phyloP scores from a whole-genome alignment of 2,329 filamentous ascomycete species.

The Aspergillus phoenicis region DNA sequence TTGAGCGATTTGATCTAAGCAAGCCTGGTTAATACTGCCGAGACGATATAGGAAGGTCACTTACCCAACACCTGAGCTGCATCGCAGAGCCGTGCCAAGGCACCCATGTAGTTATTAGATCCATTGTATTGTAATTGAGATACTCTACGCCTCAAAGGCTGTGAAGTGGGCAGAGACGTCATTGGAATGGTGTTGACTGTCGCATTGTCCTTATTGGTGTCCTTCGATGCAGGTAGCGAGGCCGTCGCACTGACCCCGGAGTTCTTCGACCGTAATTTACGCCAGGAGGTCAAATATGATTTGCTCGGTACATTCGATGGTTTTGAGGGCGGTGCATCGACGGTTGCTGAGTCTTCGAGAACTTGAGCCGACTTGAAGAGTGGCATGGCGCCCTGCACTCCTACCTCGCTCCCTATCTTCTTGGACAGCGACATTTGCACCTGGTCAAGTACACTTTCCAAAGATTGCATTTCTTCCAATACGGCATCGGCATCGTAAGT shows the following conservation, averaged over 20 bases:
- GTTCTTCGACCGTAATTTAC: slow-evolving; percentile 85
- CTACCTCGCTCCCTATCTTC: slow-evolving; percentile 91
- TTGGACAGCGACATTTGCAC: slow-evolving; percentile 75
- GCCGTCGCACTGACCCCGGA: slow-evolving; percentile 62
- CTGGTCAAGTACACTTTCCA: slow-evolving; percentile 84
- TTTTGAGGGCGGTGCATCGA: slow-evolving; percentile 47
- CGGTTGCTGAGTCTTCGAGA: slow-evolving; percentile 50
- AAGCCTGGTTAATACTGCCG: neutral
- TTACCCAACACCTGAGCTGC: slow-evolving; percentile 89
- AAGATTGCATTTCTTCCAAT: slow-evolving; percentile 87
- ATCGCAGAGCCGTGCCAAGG: slow-evolving; percentile 87
- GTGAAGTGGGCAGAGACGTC: slow-evolving; percentile 63
- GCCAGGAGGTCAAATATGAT: slow-evolving; percentile 81
- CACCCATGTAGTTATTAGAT: slow-evolving; percentile 89
- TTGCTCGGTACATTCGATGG: slow-evolving; percentile 69
- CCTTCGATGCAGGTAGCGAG: slow-evolving; percentile 42
- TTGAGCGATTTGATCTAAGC: slow-evolving; percentile 84
- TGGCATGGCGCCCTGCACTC: slow-evolving; percentile 70
- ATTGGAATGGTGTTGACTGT: slow-evolving; percentile 78
- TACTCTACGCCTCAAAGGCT: slow-evolving; percentile 72
- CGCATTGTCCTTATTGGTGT: slow-evolving; percentile 60
- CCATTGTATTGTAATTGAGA: slow-evolving; percentile 72
- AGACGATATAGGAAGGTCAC: slow-evolving; percentile 3
- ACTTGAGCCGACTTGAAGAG: slow-evolving; percentile 69
- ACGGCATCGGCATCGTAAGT: slow-evolving; percentile 89